Base-by-base conservation (phyloP, 371 early-diverging fungal genomes). In the Actinomucor elegans region DNA sequence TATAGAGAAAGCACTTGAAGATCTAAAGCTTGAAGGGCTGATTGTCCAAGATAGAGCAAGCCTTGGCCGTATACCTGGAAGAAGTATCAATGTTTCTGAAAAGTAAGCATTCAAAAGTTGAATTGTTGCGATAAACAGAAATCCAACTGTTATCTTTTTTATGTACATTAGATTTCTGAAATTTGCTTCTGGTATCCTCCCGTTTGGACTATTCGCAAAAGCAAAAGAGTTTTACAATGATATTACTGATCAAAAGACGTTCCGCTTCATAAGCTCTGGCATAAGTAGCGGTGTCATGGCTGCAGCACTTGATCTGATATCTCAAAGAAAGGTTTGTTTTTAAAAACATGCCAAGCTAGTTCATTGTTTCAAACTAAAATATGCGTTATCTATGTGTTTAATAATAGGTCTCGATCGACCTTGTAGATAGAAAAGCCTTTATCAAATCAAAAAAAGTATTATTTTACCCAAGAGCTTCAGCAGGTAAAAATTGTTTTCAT, bases 21-120 rank as follows among this genome's bases (percentile, higher is more conserved):
- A 9, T 9, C 9, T 62, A 11, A 48, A 43, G 17, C 12, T 12
- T 12, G 31, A 49, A 17, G 53, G 54, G 1, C 17, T 62, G 23
- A 32, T 62, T 4, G 33, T 57, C 6, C 14, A 33, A 33, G 40
- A 48, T 21, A 55, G 29, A 41, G 2, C 32, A 14, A 33, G 23
- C 17, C 44, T 42, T 29, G 29, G 57, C 2, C 52, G 63, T 18
- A 34, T 62, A 21, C 63, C 63, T 9, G 63, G 63, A 15, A 48
- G 63, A 41, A 11, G 23, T n/a, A 31, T 57, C 2, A 57, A 57
- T 40, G 55, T 62, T 29, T 62, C 63, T 17, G 52, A 48, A 33
- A 57, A 44, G 63, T 62, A 57, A 48, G 36, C 12, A n/a, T n/a
- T n/a, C n/a, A n/a, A n/a, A n/a, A n/a, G n/a, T n/a, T n/a, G n/a